These are phyloP conservation scores for Trichoderma polysporum DNA, from an alignment of 2,329 filamentous ascomycete genomes.

Conservation along the genomic window DNA sequence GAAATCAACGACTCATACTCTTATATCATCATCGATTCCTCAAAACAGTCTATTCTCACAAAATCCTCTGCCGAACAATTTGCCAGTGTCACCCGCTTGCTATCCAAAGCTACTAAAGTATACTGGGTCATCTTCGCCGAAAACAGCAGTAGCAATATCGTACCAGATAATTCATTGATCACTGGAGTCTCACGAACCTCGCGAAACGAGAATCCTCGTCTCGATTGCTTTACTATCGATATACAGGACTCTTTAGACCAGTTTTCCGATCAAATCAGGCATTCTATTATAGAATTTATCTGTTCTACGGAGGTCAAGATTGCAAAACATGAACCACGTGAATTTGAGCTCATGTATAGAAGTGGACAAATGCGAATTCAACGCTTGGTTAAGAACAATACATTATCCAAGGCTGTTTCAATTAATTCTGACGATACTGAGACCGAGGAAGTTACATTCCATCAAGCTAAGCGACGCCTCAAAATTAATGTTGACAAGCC, in stretches of 20 bases:
- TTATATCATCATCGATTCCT: background rate
- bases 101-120: background rate
- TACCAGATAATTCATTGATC: background rate
- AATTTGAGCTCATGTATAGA: background rate
- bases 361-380: background rate
- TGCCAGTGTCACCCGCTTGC: background rate
- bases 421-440: background rate
- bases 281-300: background rate
- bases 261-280: background rate
- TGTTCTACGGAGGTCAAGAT: background rate
- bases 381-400: background rate
- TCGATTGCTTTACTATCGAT: conserved; percentile 9
- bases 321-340: background rate
- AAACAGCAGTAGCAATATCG: background rate
- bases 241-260: background rate
- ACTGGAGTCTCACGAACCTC: conserved; percentile 3
- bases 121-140: background rate
- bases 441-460: background rate
- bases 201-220: background rate
- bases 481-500: conserved; percentile 1
- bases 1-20: background rate
- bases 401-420: background rate
- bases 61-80: background rate
- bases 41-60: background rate
- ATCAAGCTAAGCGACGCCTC: background rate